phyloP scores from a whole-genome alignment of 805 yeast species.

The Teunomyces atbi region DNA sequence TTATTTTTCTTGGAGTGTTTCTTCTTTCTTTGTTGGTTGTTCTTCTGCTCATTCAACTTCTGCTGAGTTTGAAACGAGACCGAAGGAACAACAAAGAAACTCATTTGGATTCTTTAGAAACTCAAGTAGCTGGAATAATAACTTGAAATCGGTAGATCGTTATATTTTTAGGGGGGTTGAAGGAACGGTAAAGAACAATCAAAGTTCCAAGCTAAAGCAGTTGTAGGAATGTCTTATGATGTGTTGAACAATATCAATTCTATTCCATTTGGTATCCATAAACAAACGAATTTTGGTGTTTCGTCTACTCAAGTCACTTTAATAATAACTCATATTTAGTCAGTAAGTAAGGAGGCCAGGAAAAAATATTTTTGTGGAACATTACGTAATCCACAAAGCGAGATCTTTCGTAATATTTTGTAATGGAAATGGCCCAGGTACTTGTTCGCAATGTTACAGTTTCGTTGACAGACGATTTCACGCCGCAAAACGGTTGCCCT shows the following conservation, averaged over 20 bases:
- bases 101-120: slow-evolving; percentile 22
- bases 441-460: neutral
- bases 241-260: neutral
- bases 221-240: neutral
- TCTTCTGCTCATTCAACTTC: slow-evolving; percentile 25
- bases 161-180: neutral
- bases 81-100: slow-evolving; percentile 38
- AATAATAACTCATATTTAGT: neutral
- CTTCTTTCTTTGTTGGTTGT: slow-evolving; percentile 11
- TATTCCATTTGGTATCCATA: neutral
- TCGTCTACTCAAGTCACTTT: neutral
- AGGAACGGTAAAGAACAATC: neutral
- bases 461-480: neutral
- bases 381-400: neutral
- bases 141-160: neutral
- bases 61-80: slow-evolving; percentile 43
- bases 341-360: neutral
- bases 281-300: neutral
- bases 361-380: neutral
- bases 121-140: neutral
- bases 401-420: too few relatives aligned
- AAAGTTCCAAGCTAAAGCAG: neutral
- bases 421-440: neutral
- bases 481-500: neutral
- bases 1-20: neutral